Evolutionary conservation across 768 basidiomycete species (phyloP), one percentile per base, ranked within the genome.

Genomic region (Dendrothele bispora): DNA sequence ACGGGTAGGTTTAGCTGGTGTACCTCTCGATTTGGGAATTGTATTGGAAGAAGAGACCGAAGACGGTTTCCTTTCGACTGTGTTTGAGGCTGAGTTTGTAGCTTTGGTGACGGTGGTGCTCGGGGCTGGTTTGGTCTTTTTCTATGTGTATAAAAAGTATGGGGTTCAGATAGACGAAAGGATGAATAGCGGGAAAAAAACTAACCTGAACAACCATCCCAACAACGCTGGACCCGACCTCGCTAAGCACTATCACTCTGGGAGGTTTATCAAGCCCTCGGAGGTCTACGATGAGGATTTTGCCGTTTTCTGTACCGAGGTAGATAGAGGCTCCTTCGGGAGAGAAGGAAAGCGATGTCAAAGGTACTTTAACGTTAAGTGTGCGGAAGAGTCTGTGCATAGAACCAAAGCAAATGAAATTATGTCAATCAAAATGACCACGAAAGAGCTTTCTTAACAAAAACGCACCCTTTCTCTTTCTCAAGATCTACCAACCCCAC

Each of bases 401-500:
- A 12, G 27, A 5, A 45, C 22, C 8, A n/a, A n/a, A n/a, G n/a
- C n/a, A n/a, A n/a, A n/a, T n/a, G n/a, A n/a, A n/a, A n/a, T n/a
- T n/a, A n/a, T n/a, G 49, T 39, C 30, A 55, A 14, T 36, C 30
- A 17, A 21, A 24, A 32, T 34, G 17, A 14, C 30, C 30, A 10
- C 30, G 11, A 32, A 10, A 32, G 30, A 32, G 10, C 30, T 39
- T 3, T n/a, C n/a, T n/a, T 36, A 14, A 37, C 28, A 28, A 39
- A 24, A 8, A 61, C 77, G 37, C 55, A 88, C 87, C 78, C 77
- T 55, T 82, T 82, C 49, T 88, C 86, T 61, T 88, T 89, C 40
- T 90, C 86, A 20, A 91, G 59, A 58, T 91, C 88, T 40, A 89
- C 64, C 7, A 89, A 70, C 3, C 64, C 71, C 10, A 90, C 70